Evolutionary conservation across 139 green algal species (phyloP).

Genomic region (Chlamydomonas sp.): DNA sequence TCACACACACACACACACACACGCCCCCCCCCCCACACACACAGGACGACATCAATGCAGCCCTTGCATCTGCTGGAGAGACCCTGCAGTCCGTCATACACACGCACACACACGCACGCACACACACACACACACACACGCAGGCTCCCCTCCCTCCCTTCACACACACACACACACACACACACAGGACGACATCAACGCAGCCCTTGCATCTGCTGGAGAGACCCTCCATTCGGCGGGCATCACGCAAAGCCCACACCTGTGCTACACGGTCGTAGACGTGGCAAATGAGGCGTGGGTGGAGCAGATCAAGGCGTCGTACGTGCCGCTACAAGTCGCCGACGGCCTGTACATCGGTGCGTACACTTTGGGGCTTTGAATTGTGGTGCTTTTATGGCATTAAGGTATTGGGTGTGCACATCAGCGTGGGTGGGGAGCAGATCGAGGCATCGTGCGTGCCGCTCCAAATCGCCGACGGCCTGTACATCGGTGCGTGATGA

Average conservation of each 20-base stretch:
- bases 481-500: constrained; percentile 15
- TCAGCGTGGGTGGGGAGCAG: constrained; percentile 17
- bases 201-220: neutral
- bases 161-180: too few species aligned
- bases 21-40: too few species aligned
- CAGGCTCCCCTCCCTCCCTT: neutral
- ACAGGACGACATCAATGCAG: too few species aligned
- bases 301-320: constrained; percentile 31
- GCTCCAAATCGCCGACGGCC: constrained; percentile 10
- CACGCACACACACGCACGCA: too few species aligned
- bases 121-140: too few species aligned
- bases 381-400: too few species aligned
- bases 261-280: neutral
- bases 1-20: too few species aligned
- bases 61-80: too few species aligned
- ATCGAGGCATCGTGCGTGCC: constrained; percentile 34
- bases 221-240: neutral
- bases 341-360: constrained; percentile 8
- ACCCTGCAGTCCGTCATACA: too few species aligned
- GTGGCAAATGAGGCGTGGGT: constrained; percentile 10
- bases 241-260: neutral
- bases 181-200: neutral
- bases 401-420: neutral
- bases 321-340: constrained; percentile 26
- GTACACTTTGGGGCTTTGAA: too few species aligned